These are phyloP conservation scores for Penicillium sp. DNA, from an alignment of 2,329 filamentous ascomycete genomes.

Conservation along the genomic window DNA sequence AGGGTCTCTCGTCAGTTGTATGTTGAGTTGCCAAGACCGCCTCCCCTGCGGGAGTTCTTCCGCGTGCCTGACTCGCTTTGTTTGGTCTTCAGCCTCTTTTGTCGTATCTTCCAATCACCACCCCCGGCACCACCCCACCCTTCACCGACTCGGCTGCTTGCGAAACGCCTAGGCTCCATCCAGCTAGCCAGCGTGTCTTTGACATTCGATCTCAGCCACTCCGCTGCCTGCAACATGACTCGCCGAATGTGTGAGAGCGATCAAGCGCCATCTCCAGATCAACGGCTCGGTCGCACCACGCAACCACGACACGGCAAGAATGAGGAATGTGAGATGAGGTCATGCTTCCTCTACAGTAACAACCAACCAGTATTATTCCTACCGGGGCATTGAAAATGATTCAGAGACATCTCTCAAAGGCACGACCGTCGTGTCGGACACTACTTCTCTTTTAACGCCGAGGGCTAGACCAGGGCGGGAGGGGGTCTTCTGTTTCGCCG, in stretches of 20 bases:
- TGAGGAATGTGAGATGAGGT: conserved; percentile 2
- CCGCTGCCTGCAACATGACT: not conserved
- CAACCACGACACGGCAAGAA: not conserved
- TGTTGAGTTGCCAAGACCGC: no score
- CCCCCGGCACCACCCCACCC: no score
- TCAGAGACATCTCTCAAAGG: not conserved
- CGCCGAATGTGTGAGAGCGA: no score
- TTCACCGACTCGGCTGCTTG: no score
- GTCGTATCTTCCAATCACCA: no score
- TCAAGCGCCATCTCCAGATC: not conserved
- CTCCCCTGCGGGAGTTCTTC: no score
- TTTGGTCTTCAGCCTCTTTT: no score
- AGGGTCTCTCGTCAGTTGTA: no score
- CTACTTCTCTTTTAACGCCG: not conserved
- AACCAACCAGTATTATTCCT: not conserved
- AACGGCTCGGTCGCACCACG: conserved; percentile 3
- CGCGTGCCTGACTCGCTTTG: no score
- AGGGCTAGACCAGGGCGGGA: not conserved
- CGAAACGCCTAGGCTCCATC: no score
- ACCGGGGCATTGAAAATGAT: not conserved
- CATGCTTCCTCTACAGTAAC: not conserved
- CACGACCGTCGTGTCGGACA: not conserved
- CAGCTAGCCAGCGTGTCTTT: no score
- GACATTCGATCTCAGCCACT: no score
- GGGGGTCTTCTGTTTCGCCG: conserved; percentile 9